These are phyloP conservation scores for Ceratobasidium sp. DNA, from an alignment of 1,284 basidiomycete species.

Conservation along the genomic window DNA sequence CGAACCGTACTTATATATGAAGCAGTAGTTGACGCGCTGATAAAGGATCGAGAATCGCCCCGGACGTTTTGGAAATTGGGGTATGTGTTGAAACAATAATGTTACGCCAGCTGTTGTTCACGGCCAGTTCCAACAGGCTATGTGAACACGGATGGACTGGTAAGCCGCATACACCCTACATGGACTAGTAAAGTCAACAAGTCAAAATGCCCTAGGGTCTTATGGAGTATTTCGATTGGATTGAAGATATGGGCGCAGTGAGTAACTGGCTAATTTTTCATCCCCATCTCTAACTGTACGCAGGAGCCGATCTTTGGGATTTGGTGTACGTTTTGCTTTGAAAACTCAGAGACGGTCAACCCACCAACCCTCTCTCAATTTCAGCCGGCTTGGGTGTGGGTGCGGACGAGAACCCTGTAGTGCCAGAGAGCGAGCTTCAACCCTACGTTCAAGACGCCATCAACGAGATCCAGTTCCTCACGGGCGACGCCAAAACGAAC, in stretches of 20 bases:
- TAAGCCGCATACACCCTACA: slow-evolving; percentile 49
- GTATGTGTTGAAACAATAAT: slow-evolving; percentile 52
- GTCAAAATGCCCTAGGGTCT: slow-evolving; percentile 60
- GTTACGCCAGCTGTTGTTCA: background rate
- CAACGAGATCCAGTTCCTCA: slow-evolving; percentile 66
- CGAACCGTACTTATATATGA: too few relatives aligned
- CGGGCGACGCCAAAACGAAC: slow-evolving; percentile 57
- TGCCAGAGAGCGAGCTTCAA: slow-evolving; percentile 64
- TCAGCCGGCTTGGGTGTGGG: slow-evolving; percentile 69
- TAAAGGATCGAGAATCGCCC: slow-evolving; percentile 61
- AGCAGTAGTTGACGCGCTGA: background rate
- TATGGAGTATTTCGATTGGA: slow-evolving; percentile 74
- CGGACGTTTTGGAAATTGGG: slow-evolving; percentile 68
- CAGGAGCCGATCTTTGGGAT: slow-evolving; percentile 44
- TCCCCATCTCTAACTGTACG: background rate
- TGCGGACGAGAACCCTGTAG: slow-evolving; percentile 66
- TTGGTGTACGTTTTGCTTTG: slow-evolving; percentile 44
- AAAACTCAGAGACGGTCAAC: too few relatives aligned
- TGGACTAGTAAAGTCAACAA: slow-evolving; percentile 58
- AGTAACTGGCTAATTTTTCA: background rate
- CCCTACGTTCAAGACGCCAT: slow-evolving; percentile 76
- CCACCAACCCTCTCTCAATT: too few relatives aligned
- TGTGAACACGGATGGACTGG: slow-evolving; percentile 70
- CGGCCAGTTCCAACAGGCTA: slow-evolving; percentile 58
- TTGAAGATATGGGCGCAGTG: slow-evolving; percentile 65